Percentiles rank a stretch among this genome's conserved stretches.
These are phyloP conservation scores for Elsinoe perseae DNA, from an alignment of 2,329 filamentous ascomycete species.

Conservation along the genomic window DNA sequence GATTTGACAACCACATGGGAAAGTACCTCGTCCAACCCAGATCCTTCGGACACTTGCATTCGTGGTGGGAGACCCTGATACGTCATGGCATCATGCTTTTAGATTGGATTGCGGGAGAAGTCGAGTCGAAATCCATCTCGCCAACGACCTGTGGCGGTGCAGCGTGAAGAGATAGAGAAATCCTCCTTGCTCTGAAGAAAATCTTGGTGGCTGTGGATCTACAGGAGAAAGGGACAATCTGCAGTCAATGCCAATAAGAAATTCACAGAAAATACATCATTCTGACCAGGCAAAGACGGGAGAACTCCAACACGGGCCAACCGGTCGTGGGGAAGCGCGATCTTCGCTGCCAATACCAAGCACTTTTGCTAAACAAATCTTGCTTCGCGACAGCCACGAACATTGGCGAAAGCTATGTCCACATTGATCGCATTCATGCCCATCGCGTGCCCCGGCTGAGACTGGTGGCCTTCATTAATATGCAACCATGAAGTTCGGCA, in stretches of 20 bases:
- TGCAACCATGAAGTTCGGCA: conserved; percentile 25
- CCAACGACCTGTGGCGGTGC: not conserved
- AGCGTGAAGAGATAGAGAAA: not conserved
- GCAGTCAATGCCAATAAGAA: not conserved
- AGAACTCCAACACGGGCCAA: not conserved
- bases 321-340: not conserved
- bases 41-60: too few relatives aligned
- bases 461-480: conserved; percentile 17
- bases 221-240: not conserved
- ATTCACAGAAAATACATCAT: not conserved
- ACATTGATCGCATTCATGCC: not conserved
- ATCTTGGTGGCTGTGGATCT: not conserved
- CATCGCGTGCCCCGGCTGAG: conserved; percentile 7
- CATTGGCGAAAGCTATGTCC: conserved; percentile 10
- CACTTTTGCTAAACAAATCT: not conserved
- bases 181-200: not conserved
- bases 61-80: not conserved
- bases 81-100: not conserved
- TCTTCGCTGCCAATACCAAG: not conserved
- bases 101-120: not conserved
- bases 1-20: too few relatives aligned
- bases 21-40: too few relatives aligned
- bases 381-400: conserved; percentile 8
- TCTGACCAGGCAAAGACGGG: conserved; percentile 3
- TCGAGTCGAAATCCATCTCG: too few relatives aligned